Base-by-base conservation (phyloP, 169 alveolate species). In the Plasmodium ovale region DNA sequence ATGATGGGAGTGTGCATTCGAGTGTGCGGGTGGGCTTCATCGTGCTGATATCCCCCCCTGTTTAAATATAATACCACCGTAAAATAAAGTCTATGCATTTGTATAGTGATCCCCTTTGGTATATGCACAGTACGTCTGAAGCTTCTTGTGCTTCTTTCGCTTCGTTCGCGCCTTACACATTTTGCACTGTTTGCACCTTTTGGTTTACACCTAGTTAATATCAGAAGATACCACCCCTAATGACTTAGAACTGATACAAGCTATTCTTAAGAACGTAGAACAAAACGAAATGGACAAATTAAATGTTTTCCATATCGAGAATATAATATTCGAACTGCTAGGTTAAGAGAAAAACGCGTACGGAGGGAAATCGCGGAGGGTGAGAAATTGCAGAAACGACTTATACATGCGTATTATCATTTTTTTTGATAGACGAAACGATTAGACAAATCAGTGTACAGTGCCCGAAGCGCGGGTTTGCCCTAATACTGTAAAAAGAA, bases 391-490 rank as follows among this genome's bases (percentile, higher is more conserved):
- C 25, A 27, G 53, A 53, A 29, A 53, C 31, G 14, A 39, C 35
- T 42, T 54, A 47, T 53, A 42, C 44, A 9, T 59, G 27, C 23
- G 14, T 59, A 19, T 16, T 27, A 29, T 59, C 23, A 47, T 47
- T 2, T 33, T 59, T 74, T 74, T 74, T 59, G 10, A 44, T 58
- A 74, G 88, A 74, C 21, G 88, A 74, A 59, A 59, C 60, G 60
- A 74, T 74, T 37, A 39, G 88, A 65, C 88, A 74, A 62, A 59
- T 74, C 10, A 29, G 54, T 59, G 65, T 59, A 27, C 74, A 74
- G 33, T 74, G 73, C 7, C 88, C 88, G 25, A 58, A 74, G 73
- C 74, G 88, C 10, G 88, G 88, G 3, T 74, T 74, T 49, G 60
- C 88, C 74, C 27, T 74, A 67, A 19, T 60, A 59, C 23, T 74